A percentile compares a stretch with the other conserved stretches of the same genome.
Conservation (phyloP, 306 rosid species). For the Crotalaria pallida region DNA sequence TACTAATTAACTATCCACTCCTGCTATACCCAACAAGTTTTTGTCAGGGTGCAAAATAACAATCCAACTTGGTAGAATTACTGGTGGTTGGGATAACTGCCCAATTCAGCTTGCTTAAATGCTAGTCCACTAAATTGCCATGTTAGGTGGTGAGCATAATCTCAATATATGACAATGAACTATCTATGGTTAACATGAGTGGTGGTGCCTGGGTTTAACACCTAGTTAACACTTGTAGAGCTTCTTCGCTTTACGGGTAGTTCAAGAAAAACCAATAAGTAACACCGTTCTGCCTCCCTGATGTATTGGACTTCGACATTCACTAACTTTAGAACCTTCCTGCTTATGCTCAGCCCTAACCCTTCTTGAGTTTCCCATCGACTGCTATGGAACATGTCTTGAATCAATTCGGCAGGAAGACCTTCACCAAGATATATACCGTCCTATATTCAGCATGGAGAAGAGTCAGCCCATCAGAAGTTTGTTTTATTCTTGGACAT, state of each 20-base stretch:
- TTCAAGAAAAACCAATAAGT: conserved; percentile 70
- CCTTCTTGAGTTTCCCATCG: conserved; percentile 88
- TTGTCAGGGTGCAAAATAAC: conserved; percentile 25
- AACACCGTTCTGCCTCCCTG: conserved; percentile 90
- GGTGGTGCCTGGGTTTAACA: conserved; percentile 1
- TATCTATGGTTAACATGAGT: conserved; percentile 27
- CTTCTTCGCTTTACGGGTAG: conserved; percentile 60
- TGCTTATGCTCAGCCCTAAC: conserved; percentile 87
- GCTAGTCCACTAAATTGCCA: conserved; percentile 17
- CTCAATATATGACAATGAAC: conserved; percentile 12
- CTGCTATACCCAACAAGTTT: conserved; percentile 26
- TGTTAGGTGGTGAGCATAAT: conserved; percentile 29
- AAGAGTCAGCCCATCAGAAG: conserved; percentile 51
- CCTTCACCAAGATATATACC: conserved; percentile 97
- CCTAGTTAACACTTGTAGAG: conserved; percentile 35
- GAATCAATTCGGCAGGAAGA: conserved; percentile 81
- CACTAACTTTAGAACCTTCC: conserved; percentile 86
- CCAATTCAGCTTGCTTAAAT: conserved; percentile 29
- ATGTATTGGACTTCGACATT: conserved; percentile 88
- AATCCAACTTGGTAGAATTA: conserved; percentile 30
- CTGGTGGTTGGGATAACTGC: conserved; percentile 9
- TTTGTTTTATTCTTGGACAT: conserved; percentile 64
- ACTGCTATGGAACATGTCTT: conserved; percentile 88
- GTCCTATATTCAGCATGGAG: conserved; percentile 86
- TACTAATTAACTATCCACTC: conserved; percentile 24